A percentile compares a stretch with the other conserved stretches of the same genome.
phyloP scores from a whole-genome alignment of 129 eudicot species.

The Gnaphalium uliginosum region DNA sequence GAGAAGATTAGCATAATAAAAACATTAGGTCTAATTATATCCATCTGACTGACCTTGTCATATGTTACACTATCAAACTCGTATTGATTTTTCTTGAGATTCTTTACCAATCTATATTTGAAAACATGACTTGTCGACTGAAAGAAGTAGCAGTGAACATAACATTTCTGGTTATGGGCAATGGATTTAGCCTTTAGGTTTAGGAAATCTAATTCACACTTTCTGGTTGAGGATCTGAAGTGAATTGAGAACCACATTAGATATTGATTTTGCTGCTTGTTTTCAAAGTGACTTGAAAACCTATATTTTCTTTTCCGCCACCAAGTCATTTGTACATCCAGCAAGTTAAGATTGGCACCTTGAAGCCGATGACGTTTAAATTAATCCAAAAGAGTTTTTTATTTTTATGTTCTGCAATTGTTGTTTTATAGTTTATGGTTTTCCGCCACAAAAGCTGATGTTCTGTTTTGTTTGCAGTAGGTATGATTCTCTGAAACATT shows the following conservation, averaged over 20 bases:
- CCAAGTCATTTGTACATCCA: neutral
- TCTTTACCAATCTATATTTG: too few species aligned
- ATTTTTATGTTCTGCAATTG: neutral
- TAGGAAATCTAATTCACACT: too few species aligned
- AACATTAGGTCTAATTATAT: neutral
- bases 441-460: neutral
- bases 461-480: neutral
- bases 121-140: too few species aligned
- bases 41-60: neutral
- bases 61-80: neutral
- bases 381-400: too few species aligned
- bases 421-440: neutral
- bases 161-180: too few species aligned
- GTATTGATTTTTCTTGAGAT: too few species aligned
- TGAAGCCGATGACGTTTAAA: neutral
- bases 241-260: too few species aligned
- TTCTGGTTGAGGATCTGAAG: too few species aligned
- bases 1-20: neutral
- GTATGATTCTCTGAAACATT: neutral
- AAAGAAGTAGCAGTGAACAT: too few species aligned
- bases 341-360: neutral
- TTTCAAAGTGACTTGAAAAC: neutral
- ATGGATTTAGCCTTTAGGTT: too few species aligned
- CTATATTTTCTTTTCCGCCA: neutral
- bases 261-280: neutral